Evolutionary conservation across 345 rosid genomes (phyloP).

Genomic region (Hirschfeldia incana): DNA sequence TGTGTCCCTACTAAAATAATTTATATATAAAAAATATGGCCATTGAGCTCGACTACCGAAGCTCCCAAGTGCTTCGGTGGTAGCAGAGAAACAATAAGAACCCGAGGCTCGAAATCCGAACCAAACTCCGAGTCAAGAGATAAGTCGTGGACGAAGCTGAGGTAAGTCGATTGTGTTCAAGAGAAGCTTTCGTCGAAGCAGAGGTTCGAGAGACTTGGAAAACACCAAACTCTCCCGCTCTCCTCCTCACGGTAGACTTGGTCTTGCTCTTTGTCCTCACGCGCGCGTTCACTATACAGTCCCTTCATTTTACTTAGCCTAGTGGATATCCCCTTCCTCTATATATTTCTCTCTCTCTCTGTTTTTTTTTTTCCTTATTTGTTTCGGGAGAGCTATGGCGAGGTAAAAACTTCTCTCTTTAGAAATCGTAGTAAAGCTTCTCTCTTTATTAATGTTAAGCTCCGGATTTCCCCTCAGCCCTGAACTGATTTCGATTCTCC

Average conservation of each 20-base stretch:
- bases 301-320: slow-evolving; percentile 40
- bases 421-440: background rate
- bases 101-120: slow-evolving; percentile 32
- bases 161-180: slow-evolving; percentile 6
- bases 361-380: background rate
- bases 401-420: slow-evolving; percentile 38
- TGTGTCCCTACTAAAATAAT: slow-evolving; percentile 20
- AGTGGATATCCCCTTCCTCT: slow-evolving; percentile 43
- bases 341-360: slow-evolving; percentile 3
- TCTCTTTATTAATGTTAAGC: background rate
- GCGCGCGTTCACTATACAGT: slow-evolving; percentile 24
- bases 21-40: slow-evolving; percentile 35
- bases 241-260: slow-evolving; percentile 45
- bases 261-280: slow-evolving; percentile 1
- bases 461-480: background rate
- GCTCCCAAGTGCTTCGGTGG: slow-evolving; percentile 29
- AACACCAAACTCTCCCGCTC: slow-evolving; percentile 51
- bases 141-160: slow-evolving; percentile 31
- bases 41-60: slow-evolving; percentile 40
- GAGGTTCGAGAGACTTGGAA: slow-evolving; percentile 33
- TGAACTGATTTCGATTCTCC: background rate
- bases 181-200: slow-evolving; percentile 42
- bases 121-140: slow-evolving; percentile 33
- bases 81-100: slow-evolving; percentile 10
- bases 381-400: slow-evolving; percentile 38